Conservation (phyloP, 1,139 yeast species). For the Pichia sp. region DNA sequence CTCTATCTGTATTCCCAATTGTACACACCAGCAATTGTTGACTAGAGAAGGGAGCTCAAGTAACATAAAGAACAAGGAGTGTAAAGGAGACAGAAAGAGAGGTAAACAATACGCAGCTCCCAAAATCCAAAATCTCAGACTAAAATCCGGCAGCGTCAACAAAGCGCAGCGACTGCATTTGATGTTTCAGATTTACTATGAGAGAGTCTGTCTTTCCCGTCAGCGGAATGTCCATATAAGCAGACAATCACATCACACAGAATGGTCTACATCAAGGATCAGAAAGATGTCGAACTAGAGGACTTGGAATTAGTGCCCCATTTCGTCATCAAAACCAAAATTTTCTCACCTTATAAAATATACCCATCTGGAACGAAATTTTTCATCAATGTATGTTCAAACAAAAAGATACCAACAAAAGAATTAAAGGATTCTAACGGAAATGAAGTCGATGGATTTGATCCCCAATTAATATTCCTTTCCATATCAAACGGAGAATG, state of each 20-base stretch:
- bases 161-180: no score
- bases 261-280: slow-evolving; percentile 10
- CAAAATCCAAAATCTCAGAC: no score
- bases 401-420: slow-evolving; percentile 58
- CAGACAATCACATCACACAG: neutral
- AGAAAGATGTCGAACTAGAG: slow-evolving; percentile 7
- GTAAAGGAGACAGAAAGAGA: no score
- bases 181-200: no score
- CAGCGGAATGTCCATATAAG: no score
- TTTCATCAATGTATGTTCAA: slow-evolving; percentile 77
- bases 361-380: slow-evolving; percentile 50
- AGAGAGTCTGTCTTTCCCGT: no score
- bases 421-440: slow-evolving; percentile 4
- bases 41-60: no score
- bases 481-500: slow-evolving; percentile 70
- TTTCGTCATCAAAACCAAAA: slow-evolving; percentile 62
- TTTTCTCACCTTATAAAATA: slow-evolving; percentile 37
- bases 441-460: slow-evolving; percentile 39
- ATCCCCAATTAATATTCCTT: slow-evolving; percentile 59
- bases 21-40: no score
- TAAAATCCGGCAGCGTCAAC: no score
- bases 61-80: no score
- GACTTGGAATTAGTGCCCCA: slow-evolving; percentile 51
- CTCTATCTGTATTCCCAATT: no score
- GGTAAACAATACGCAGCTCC: no score